A percentile compares a stretch with the other conserved stretches of the same genome.
Conservation (phyloP, 2,329 filamentous ascomycete species). For the Scorias spongiosa region DNA sequence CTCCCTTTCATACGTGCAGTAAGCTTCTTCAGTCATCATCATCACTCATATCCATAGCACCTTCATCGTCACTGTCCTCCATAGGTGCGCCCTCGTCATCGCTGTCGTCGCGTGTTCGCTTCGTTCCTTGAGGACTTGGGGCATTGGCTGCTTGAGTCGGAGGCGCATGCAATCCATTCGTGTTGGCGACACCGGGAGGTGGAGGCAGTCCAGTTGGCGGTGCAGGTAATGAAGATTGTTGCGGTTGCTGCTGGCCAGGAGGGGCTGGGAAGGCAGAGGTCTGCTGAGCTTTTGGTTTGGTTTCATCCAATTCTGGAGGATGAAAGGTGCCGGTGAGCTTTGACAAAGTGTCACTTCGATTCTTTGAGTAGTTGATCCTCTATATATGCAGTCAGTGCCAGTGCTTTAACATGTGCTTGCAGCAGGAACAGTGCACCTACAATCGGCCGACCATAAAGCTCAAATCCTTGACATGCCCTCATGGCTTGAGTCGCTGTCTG, state of each 20-base stretch:
- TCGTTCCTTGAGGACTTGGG: constrained; percentile 42
- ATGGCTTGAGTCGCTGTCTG: constrained; percentile 90
- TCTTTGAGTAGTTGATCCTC: constrained; percentile 85
- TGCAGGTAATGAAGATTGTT: constrained; percentile 35
- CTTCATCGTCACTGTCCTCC: constrained; percentile 34
- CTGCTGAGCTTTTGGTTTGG: constrained; percentile 5
- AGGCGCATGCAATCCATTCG: constrained; percentile 20
- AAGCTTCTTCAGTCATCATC: constrained; percentile 40
- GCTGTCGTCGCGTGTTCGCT: constrained; percentile 26
- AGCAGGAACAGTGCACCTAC: constrained; percentile 36
- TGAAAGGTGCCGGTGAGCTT: constrained; percentile 87
- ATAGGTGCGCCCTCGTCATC: constrained; percentile 26
- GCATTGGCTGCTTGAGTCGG: constrained; percentile 32
- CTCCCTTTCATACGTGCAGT: too few species aligned
- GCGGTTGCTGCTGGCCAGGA: constrained; percentile 7
- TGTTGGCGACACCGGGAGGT: constrained; percentile 11
- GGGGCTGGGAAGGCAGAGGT: constrained; percentile 6
- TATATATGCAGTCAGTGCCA: constrained; percentile 23
- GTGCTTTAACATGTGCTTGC: neutral
- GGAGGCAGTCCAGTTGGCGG: constrained; percentile 68
- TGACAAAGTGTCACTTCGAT: constrained; percentile 72
- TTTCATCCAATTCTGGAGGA: constrained; percentile 35
- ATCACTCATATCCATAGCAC: constrained; percentile 54
- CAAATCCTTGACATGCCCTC: constrained; percentile 70
- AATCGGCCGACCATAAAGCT: constrained; percentile 73